Evolutionary conservation across 23 red algal genomes (phyloP).

Genomic region (Gracilaria gracilis): DNA sequence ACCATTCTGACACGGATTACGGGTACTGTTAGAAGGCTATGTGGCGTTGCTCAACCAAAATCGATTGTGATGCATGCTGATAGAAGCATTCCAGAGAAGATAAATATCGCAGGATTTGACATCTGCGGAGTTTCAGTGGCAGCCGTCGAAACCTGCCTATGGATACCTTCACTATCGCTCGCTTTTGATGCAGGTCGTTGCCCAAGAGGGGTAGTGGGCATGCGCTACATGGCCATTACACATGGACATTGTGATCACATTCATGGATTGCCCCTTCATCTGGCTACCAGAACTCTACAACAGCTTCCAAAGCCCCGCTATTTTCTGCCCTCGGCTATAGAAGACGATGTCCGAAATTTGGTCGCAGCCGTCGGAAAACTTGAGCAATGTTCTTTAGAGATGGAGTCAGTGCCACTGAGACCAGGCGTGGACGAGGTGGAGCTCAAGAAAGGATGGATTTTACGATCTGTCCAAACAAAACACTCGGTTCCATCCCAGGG

Average conservation of each 20-base stretch:
- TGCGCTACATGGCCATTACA: constrained; percentile 68
- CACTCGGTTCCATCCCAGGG: constrained; percentile 78
- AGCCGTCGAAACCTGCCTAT: constrained; percentile 59
- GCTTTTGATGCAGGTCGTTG: constrained; percentile 68
- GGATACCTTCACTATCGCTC: constrained; percentile 53
- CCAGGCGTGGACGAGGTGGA: constrained; percentile 23
- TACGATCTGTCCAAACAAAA: constrained; percentile 57
- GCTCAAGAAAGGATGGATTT: constrained; percentile 52
- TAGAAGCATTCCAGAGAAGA: constrained; percentile 47
- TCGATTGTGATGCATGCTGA: neutral
- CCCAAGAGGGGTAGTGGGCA: constrained; percentile 45
- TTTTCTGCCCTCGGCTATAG: constrained; percentile 30
- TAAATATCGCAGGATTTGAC: constrained; percentile 44
- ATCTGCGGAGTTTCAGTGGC: constrained; percentile 69
- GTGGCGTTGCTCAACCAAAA: neutral
- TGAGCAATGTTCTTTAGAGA: constrained; percentile 28
- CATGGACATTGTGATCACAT: constrained; percentile 75
- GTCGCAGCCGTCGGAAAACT: constrained; percentile 50
- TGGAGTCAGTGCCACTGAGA: constrained; percentile 21
- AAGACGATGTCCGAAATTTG: constrained; percentile 42
- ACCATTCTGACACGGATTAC: neutral
- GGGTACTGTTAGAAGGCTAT: neutral
- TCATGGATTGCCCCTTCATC: constrained; percentile 62
- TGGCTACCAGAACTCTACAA: constrained; percentile 60
- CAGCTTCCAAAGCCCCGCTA: constrained; percentile 45